Evolutionary conservation across 140 eudicot genomes (phyloP), one percentile per base, ranked within the genome.

Genomic region (Anethum foeniculum): DNA sequence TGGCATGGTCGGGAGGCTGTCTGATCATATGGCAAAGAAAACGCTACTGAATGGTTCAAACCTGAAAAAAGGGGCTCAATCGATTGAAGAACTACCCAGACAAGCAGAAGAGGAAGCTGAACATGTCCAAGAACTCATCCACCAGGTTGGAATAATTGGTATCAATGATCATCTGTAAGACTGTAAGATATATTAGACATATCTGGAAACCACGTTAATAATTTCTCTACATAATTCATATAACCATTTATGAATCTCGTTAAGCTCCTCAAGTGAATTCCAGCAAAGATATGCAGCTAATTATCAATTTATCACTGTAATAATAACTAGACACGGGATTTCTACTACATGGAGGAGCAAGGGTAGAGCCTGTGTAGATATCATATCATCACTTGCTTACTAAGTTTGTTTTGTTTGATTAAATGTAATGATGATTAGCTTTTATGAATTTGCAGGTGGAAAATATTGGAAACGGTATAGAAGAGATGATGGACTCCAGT

Each of bases 31-130:
- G 47, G n/a, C 21, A 62, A 38, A 32, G 46, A 16, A 76, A 30
- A 75, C 43, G 60, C 62, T 75, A 16, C 79, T 23, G 13, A 21
- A 48, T 19, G 79, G 13, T 75, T 28, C 16, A 18, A 75, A 47
- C 62, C 64, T 14, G 10, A 75, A 75, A 34, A 36, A 75, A 47
- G 30, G 46, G 23, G 44, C 80, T 54, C 8, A 51, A 48, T 76
- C n/a, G 27, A 56, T 49, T 11, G 32, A 76, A 13, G 19, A 51
- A 15, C 18, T 76, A 18, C 67, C 68, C 44, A 76, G 5, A 27
- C 30, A 18, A 28, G 47, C 49, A 28, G 80, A 51, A 12, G 43
- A 76, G n/a, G 36, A 27, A 76, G 80, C 80, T 76, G 43, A 76
- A 76, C 44, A 38, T 18, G 2, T 30, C 25, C 80, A 28, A 28